phyloP scores from a whole-genome alignment of 176 grass and related monocot genomes.

The Phragmites australis region DNA sequence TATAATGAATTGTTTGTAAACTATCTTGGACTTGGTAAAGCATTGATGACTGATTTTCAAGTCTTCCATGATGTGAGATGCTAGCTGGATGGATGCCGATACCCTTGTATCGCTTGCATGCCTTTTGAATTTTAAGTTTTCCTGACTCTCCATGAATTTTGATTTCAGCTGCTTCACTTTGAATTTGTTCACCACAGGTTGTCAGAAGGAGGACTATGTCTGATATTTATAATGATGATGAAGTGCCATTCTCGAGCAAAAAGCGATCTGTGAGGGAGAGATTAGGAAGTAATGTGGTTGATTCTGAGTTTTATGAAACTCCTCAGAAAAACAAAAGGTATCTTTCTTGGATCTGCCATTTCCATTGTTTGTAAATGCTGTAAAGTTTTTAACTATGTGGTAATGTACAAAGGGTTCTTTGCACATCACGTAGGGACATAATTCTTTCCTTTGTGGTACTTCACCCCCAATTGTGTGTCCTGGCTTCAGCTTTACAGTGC shows the following conservation, averaged over 20 bases:
- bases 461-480: not conserved
- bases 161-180: conserved; percentile 12
- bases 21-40: conserved; percentile 10
- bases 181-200: conserved; percentile 49
- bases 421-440: not conserved
- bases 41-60: not conserved
- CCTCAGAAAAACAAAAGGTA: conserved; percentile 63
- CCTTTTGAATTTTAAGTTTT: not conserved
- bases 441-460: not conserved
- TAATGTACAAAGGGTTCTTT: not conserved
- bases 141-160: not conserved
- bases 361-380: not conserved
- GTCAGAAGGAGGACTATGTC: conserved; percentile 55
- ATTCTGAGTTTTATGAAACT: conserved; percentile 46
- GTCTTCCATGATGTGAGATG: not conserved
- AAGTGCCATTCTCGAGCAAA: conserved; percentile 31
- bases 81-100: conserved; percentile 23
- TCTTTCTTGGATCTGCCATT: conserved; percentile 8
- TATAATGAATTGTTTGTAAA: not conserved
- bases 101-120: not conserved
- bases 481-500: not conserved
- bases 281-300: conserved; percentile 48
- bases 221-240: conserved; percentile 42
- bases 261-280: conserved; percentile 56
- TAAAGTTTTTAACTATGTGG: not conserved